Percentiles rank a stretch among this genome's conserved stretches.
Conservation (phyloP, 352 stramenopile genomes). For the Phytophthora fragariae region DNA sequence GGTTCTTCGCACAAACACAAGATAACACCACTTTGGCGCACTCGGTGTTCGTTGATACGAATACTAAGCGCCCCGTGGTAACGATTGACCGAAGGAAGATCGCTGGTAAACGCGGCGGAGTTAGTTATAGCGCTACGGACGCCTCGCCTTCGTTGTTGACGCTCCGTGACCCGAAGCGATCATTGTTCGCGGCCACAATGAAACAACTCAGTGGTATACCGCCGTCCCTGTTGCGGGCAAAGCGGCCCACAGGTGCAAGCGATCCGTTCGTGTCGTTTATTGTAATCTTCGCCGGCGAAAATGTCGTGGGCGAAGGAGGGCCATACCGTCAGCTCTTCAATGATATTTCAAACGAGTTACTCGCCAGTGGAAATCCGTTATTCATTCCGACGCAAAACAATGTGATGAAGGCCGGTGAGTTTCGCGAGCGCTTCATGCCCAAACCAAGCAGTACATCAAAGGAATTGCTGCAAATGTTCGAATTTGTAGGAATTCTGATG, state of each 20-base stretch:
- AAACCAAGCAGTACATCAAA: slow-evolving; percentile 65
- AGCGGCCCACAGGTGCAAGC: slow-evolving; percentile 77
- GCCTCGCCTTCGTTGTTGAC: slow-evolving; percentile 25
- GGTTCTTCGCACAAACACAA: slow-evolving; percentile 72
- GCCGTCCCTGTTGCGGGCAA: slow-evolving; percentile 60
- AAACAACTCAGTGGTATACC: slow-evolving; percentile 58
- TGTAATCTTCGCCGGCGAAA: slow-evolving; percentile 78
- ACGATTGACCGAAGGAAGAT: slow-evolving; percentile 75
- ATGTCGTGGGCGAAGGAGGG: slow-evolving; percentile 81
- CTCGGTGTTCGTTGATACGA: slow-evolving; percentile 50
- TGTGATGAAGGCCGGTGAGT: slow-evolving; percentile 72
- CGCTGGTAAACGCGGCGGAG: slow-evolving; percentile 34
- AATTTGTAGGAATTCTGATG: slow-evolving; percentile 83
- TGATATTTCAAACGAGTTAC: slow-evolving; percentile 74
- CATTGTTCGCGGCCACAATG: slow-evolving; percentile 77
- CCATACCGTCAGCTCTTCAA: slow-evolving; percentile 86
- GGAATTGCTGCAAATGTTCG: slow-evolving; percentile 71
- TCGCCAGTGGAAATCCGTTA: slow-evolving; percentile 53
- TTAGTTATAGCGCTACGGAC: slow-evolving; percentile 12
- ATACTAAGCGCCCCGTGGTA: slow-evolving; percentile 68
- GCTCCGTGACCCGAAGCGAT: slow-evolving; percentile 58
- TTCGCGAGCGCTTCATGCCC: slow-evolving; percentile 71
- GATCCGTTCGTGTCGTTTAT: slow-evolving; percentile 87
- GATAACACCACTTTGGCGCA: slow-evolving; percentile 73
- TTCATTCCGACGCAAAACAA: slow-evolving; percentile 85